These are phyloP conservation scores for Phytophthora tubulina DNA, from an alignment of 352 stramenopile genomes.

Conservation along the genomic window DNA sequence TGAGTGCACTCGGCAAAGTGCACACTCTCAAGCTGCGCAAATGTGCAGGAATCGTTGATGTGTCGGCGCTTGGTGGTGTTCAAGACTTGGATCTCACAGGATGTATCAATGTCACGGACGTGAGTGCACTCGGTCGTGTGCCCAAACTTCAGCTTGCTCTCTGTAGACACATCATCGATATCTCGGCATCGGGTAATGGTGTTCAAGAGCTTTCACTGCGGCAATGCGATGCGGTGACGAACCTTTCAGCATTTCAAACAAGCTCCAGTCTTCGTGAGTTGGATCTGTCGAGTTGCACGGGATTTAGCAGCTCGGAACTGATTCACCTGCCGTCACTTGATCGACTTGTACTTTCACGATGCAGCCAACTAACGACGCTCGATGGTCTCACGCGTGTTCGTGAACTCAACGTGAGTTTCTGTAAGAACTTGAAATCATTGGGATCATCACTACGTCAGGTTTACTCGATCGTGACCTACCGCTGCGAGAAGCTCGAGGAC, in stretches of 20 bases:
- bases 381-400: slow-evolving; percentile 49
- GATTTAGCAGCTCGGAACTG: slow-evolving; percentile 48
- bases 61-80: slow-evolving; percentile 49
- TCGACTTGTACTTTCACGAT: slow-evolving; percentile 67
- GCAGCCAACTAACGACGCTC: slow-evolving; percentile 53
- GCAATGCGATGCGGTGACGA: slow-evolving; percentile 55
- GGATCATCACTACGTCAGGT: slow-evolving; percentile 40
- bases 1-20: slow-evolving; percentile 52
- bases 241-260: slow-evolving; percentile 53
- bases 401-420: slow-evolving; percentile 82
- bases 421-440: slow-evolving; percentile 55
- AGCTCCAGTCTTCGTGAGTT: slow-evolving; percentile 53
- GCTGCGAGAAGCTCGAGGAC: slow-evolving; percentile 59
- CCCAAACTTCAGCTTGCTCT: slow-evolving; percentile 64
- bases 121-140: slow-evolving; percentile 57
- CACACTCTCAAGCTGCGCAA: slow-evolving; percentile 66
- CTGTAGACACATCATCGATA: slow-evolving; percentile 60
- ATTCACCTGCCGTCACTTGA: slow-evolving; percentile 48
- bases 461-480: slow-evolving; percentile 56
- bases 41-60: slow-evolving; percentile 51
- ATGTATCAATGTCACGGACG: slow-evolving; percentile 62
- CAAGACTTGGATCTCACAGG: slow-evolving; percentile 67
- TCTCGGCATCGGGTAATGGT: slow-evolving; percentile 49
- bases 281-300: slow-evolving; percentile 65
- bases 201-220: slow-evolving; percentile 59